A percentile compares a stretch with the other conserved stretches of the same genome.
Conservation (phyloP, 108 stramenopile species). For the Cyclostephanos tholiformis region DNA sequence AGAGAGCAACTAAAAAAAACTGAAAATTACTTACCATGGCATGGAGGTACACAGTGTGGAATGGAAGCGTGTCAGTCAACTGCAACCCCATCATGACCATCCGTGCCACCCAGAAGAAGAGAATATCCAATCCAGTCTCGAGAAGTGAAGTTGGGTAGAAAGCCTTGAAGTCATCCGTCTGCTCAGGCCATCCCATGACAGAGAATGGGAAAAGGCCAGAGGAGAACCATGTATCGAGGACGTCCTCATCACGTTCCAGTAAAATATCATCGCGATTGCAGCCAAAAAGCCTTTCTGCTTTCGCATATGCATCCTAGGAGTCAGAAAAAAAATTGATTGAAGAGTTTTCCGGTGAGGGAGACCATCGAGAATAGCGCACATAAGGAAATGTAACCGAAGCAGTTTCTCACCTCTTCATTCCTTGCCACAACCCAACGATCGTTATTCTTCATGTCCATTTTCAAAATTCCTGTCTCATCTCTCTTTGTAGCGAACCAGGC, state of each 20-base stretch:
- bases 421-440: conserved; percentile 97
- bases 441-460: conserved; percentile 88
- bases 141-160: conserved; percentile 99
- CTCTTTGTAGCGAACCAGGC: conserved; percentile 96
- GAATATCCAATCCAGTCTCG: conserved; percentile 98
- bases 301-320: conserved; percentile 75
- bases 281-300: conserved; percentile 82
- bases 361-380: not conserved
- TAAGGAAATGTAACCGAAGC: not conserved
- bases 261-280: conserved; percentile 78
- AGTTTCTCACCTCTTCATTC: conserved; percentile 69
- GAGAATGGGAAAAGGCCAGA: conserved; percentile 99
- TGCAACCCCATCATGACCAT: conserved; percentile 99
- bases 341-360: not conserved
- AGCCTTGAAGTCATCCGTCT: conserved; percentile 93
- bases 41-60: conserved; percentile 97
- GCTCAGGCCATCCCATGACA: conserved; percentile 98
- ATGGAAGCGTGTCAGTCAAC: conserved; percentile 94
- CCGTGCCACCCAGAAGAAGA: conserved; percentile 99
- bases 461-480: conserved; percentile 62
- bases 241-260: conserved; percentile 96
- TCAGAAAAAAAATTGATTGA: not conserved
- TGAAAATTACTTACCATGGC: conserved; percentile 80
- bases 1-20: not conserved
- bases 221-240: conserved; percentile 99